A percentile compares a stretch with the other conserved stretches of the same genome.
These are phyloP conservation scores for Saturnispora mendoncae DNA, from an alignment of 805 yeast species.

Conservation along the genomic window DNA sequence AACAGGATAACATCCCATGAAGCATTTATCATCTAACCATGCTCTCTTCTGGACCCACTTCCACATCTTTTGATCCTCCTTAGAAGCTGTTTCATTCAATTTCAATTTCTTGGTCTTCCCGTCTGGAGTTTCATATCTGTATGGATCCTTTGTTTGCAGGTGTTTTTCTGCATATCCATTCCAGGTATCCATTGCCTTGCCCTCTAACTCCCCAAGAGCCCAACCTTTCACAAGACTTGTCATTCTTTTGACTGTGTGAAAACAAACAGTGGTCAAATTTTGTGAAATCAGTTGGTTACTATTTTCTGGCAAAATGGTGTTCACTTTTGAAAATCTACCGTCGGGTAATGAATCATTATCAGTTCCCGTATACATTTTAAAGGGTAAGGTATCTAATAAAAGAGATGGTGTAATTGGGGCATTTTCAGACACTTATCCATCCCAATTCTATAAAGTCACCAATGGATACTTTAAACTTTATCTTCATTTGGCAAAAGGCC, in stretches of 20 bases:
- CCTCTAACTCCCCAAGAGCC: constrained; percentile 12
- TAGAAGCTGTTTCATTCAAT: constrained; percentile 49
- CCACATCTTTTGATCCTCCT: constrained; percentile 61
- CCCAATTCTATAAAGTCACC: constrained; percentile 61
- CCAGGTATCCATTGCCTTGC: constrained; percentile 41
- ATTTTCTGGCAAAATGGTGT: constrained; percentile 17
- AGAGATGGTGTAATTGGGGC: constrained; percentile 34
- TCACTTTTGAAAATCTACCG: constrained; percentile 28
- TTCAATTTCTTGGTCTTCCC: constrained; percentile 50
- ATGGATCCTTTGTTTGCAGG: constrained; percentile 60
- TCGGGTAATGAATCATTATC: constrained; percentile 29
- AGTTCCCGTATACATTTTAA: constrained; percentile 41
- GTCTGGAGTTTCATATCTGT: constrained; percentile 37
- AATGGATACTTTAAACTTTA: constrained; percentile 70
- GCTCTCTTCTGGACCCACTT: constrained; percentile 66
- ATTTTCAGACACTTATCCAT: constrained; percentile 45
- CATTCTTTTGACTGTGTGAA: constrained; percentile 2
- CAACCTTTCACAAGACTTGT: constrained; percentile 12
- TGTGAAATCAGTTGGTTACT: too few species aligned
- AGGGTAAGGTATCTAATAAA: constrained; percentile 33
- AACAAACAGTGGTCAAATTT: background rate
- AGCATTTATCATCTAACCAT: constrained; percentile 80
- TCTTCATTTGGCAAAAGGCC: constrained; percentile 49
- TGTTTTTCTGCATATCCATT: constrained; percentile 62
- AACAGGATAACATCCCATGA: constrained; percentile 67